phyloP scores from a whole-genome alignment of 164 flowering plant genomes.

The Annona cherimola region DNA sequence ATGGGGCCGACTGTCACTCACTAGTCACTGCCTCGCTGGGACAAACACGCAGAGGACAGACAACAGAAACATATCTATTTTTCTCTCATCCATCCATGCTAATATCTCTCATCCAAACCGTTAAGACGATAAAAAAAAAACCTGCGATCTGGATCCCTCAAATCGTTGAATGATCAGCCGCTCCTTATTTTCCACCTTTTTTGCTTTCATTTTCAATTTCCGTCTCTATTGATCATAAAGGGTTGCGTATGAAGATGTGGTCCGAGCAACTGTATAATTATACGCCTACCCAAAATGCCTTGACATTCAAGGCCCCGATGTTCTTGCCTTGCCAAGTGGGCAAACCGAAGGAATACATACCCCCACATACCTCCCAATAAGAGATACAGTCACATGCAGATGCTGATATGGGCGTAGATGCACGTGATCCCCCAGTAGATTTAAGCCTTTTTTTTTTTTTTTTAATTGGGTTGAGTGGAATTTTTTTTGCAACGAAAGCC shows the following conservation, averaged over 20 bases:
- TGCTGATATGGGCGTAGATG: neutral
- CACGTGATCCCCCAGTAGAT: neutral
- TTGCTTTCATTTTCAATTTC: neutral
- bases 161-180: too few relatives aligned
- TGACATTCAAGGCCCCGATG: neutral
- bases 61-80: neutral
- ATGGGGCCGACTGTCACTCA: neutral
- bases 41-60: neutral
- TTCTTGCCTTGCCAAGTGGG: neutral
- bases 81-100: neutral
- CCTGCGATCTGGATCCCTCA: too few relatives aligned
- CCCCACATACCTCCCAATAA: neutral
- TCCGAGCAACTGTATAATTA: neutral
- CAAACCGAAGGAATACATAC: neutral
- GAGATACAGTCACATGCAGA: neutral
- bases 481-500: neutral
- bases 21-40: too few relatives aligned
- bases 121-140: neutral
- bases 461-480: neutral
- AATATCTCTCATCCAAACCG: neutral
- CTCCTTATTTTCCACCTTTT: too few relatives aligned
- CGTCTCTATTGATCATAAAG: neutral
- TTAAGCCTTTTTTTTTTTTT: neutral
- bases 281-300: too few relatives aligned
- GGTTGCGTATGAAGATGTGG: neutral